These are phyloP conservation scores for Psidium friedrichsthalianum DNA, from an alignment of 345 rosid species.

Conservation along the genomic window DNA sequence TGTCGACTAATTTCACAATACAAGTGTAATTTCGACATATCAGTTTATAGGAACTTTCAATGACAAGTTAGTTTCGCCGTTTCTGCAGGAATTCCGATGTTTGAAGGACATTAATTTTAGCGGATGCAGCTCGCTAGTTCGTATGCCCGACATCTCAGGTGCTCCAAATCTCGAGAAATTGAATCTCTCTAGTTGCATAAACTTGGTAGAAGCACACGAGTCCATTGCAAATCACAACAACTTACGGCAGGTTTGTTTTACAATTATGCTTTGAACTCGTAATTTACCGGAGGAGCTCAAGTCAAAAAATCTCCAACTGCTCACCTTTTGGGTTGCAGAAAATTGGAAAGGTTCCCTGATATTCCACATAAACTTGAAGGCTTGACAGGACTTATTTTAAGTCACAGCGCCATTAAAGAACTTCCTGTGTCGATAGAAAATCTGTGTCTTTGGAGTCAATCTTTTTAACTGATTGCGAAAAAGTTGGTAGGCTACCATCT, in stretches of 20 bases:
- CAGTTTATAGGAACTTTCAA: too few species aligned
- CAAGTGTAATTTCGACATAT: too few species aligned
- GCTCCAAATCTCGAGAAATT: not conserved
- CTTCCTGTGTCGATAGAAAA: not conserved
- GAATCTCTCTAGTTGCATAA: not conserved
- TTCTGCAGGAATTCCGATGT: not conserved
- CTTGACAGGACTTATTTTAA: rapidly evolving
- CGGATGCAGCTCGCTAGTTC: rapidly evolving
- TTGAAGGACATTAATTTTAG: not conserved
- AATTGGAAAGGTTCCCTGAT: not conserved
- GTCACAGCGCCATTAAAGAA: rapidly evolving
- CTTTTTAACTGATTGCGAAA: too few species aligned
- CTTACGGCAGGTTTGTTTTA: not conserved
- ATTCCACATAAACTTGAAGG: not conserved
- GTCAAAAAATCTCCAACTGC: not conserved
- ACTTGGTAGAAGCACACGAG: not conserved
- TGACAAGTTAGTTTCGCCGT: too few species aligned
- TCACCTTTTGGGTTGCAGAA: not conserved
- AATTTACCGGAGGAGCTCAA: not conserved
- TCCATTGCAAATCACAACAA: not conserved
- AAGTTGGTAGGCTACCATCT: too few species aligned
- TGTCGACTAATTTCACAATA: too few species aligned
- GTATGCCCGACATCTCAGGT: not conserved
- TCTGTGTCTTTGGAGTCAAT: not conserved
- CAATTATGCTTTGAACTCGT: not conserved